Base-by-base conservation (phyloP, 345 rosid genomes). In the Cardamine resedifolia region DNA sequence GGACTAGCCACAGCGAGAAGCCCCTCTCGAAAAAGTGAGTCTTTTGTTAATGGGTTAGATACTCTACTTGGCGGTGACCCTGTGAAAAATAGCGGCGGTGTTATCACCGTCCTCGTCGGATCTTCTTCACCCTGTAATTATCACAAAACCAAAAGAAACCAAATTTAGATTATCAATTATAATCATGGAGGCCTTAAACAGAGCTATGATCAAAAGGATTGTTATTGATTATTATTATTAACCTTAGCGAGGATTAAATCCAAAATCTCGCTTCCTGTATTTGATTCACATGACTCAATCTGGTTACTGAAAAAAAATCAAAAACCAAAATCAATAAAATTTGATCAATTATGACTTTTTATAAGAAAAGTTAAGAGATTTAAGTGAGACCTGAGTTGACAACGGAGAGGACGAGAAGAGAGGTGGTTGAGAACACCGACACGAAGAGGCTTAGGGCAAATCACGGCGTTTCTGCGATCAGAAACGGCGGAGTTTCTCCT, bases 1-100 rank as follows among this genome's bases (percentile, higher is more conserved):
- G 57, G 73, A 39, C 61, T 20, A 7, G 67, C 79, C 70, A 80
- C 77, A 36, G 57, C 41, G 15, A 81, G 47, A 74, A 79, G 80
- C 74, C 88, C 90, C 2, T 88, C 85, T 68, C 84, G 81, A 30
- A 95, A 95, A 58, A 85, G 81, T 41, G 89, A 87, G 64, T 95
- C 99, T 59, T 86, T 91, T 78, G 88, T 90, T 83, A 95, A 66
- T 66, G 99, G 99, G 92, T 95, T 95, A 90, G 93, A 84, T 71
- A 95, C 99, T 91, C 99, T 87, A 84, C 96, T 86, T 44, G 99
- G 99, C 72, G 99, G 99, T 71, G 97, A 95, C 81, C 97, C 99
- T 12, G 88, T 73, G 73, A 90, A 90, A 77, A 85, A 90, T 7
- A 86, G 83, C 78, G 96, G 90, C 86, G 96, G 58, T 15, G 66